Evolutionary conservation across 2,329 filamentous ascomycete genomes (phyloP).

Genomic region (Huntiella bhutanensis): DNA sequence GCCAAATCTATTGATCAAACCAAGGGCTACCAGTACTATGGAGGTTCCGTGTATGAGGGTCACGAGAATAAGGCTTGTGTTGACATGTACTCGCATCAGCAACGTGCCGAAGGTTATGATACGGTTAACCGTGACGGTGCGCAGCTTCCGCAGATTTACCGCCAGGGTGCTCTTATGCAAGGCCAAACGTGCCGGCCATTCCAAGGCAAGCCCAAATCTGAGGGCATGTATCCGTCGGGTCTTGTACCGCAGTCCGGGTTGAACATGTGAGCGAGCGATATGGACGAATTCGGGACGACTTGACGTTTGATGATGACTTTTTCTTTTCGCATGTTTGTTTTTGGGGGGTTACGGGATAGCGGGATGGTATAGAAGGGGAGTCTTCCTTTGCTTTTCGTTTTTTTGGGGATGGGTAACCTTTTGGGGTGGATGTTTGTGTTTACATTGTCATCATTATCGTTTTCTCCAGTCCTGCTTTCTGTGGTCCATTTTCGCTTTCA

Average conservation of each 20-base stretch:
- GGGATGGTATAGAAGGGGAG: not conserved
- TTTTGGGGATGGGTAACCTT: constrained; percentile 1
- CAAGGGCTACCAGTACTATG: constrained; percentile 38
- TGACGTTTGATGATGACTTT: not conserved
- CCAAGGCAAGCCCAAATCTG: constrained; percentile 32
- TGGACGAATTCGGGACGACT: not conserved
- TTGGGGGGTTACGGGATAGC: not conserved
- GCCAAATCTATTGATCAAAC: constrained; percentile 28
- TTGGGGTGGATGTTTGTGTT: not conserved
- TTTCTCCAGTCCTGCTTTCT: not conserved
- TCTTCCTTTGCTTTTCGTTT: constrained; percentile 1
- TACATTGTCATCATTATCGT: not conserved
- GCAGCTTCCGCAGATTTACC: constrained; percentile 27
- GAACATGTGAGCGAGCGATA: constrained; percentile 18
- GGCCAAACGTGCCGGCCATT: constrained; percentile 28
- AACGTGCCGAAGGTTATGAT: constrained; percentile 13
- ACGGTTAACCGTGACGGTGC: constrained; percentile 17
- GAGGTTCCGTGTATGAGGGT: constrained; percentile 30
- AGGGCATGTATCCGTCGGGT: constrained; percentile 32
- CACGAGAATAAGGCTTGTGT: constrained; percentile 25
- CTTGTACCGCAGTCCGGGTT: constrained; percentile 28
- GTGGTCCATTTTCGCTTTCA: not conserved
- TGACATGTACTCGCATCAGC: constrained; percentile 29
- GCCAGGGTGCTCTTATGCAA: constrained; percentile 22
- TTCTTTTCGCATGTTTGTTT: constrained; percentile 11